Base-by-base conservation (phyloP, 768 basidiomycete species). In the Leccinum truebloodii region DNA sequence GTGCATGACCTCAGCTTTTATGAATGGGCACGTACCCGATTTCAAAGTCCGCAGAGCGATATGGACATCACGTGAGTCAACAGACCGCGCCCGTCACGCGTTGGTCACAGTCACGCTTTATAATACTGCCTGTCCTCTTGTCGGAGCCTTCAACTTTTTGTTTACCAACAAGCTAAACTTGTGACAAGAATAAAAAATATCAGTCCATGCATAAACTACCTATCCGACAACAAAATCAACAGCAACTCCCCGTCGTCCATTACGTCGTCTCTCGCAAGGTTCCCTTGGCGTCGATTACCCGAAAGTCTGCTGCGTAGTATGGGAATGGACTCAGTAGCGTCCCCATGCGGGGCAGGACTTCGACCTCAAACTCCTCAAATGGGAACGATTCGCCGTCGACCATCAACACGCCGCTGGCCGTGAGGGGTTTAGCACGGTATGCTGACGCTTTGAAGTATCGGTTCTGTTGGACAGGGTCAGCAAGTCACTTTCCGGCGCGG, bases 351-450 rank as follows among this genome's bases (percentile, higher is more conserved):
- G 77, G 78, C 65, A 91, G 86, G 10, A 89, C 86, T 71, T 94
- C 90, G 3, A 94, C 85, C 64, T 90, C 82, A 69, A 84, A 94
- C 67, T 87, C 84, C 69, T 86, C 80, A 63, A 90, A 89, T 10
- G 89, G 89, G 66, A 83, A 88, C 5, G 75, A 67, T 74, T 95
- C 94, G 8, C 94, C 94, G 65, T 95, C 94, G 18, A 95, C 79
- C 14, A 88, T 78, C 18, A 94, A 67, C 65, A 76, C 75, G 2
- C 88, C 88, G 34, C 83, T 78, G 3, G 75, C 55, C 3, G 77
- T 68, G 32, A 84, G 74, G 5, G 90, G 87, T 68, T 85, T 86
- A 32, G 92, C 79, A 24, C 89, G 83, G 71, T 91, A 91, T 5
- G 90, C 86, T 57, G 83, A 76, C 3, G 85, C 89, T 72, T 92